Conservation (phyloP, 257 asterid genomes). For the Solanum sitiens region DNA sequence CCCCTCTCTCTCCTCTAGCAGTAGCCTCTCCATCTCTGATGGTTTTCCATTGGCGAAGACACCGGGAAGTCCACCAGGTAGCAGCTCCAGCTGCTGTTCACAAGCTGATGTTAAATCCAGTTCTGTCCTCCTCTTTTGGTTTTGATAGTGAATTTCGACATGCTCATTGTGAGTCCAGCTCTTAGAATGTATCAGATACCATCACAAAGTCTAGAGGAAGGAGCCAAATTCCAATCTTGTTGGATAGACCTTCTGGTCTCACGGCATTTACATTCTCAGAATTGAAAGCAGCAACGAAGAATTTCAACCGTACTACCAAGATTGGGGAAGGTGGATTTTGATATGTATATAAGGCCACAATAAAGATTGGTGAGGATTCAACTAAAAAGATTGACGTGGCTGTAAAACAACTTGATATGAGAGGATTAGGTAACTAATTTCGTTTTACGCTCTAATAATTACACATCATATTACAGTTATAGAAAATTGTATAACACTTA, state of each 20-base stretch:
- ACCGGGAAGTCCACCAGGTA: too few relatives aligned
- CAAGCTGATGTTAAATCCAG: too few relatives aligned
- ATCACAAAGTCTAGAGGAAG: conserved; percentile 37
- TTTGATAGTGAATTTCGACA: conserved; percentile 25
- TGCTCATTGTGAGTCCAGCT: conserved; percentile 15
- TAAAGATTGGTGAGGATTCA: conserved; percentile 51
- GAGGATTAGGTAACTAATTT: too few relatives aligned
- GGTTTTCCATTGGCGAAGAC: too few relatives aligned
- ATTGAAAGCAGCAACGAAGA: conserved; percentile 53
- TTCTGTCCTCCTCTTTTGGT: too few relatives aligned
- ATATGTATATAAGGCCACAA: conserved; percentile 54
- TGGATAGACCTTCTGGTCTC: conserved; percentile 40
- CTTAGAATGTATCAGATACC: conserved; percentile 25
- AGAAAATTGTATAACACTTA: too few relatives aligned
- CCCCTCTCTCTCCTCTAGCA: too few relatives aligned
- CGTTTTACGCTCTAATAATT: too few relatives aligned
- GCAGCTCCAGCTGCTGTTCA: too few relatives aligned
- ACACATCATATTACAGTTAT: too few relatives aligned
- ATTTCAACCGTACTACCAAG: conserved; percentile 47
- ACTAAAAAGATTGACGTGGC: background rate
- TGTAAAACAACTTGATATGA: too few relatives aligned
- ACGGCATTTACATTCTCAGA: conserved; percentile 50
- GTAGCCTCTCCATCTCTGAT: too few relatives aligned
- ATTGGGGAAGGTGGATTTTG: conserved; percentile 97
- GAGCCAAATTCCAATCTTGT: conserved; percentile 27